Evolutionary conservation across 148 eudicot species (phyloP).

Genomic region (Rhododendron simsii): DNA sequence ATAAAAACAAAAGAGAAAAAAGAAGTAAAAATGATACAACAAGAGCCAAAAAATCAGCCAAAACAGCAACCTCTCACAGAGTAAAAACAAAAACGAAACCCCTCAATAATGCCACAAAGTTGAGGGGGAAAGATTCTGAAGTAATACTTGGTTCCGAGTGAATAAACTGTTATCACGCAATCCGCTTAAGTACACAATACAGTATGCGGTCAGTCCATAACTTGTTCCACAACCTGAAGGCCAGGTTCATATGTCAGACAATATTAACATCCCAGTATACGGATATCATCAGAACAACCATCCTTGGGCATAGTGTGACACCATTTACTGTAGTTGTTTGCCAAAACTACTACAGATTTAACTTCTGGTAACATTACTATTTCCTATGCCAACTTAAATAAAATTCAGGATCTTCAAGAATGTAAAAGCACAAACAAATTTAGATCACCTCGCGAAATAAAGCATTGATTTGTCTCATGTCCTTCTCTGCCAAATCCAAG

Average conservation of each 20-base stretch:
- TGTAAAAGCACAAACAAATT: neutral
- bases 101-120: neutral
- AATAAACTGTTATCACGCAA: neutral
- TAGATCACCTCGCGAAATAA: conserved; percentile 83
- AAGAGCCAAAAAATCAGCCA: neutral
- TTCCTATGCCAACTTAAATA: neutral
- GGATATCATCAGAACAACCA: neutral
- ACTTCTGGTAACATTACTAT: neutral
- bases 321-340: neutral
- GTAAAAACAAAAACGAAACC: neutral
- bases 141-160: neutral
- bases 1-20: neutral
- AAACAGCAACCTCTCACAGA: too few relatives aligned
- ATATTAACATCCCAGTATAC: neutral
- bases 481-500: conserved; percentile 81
- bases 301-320: neutral
- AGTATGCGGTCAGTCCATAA: neutral
- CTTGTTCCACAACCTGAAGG: neutral
- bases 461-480: conserved; percentile 74
- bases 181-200: neutral
- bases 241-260: neutral
- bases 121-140: neutral
- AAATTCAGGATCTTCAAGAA: neutral
- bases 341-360: neutral
- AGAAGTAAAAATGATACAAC: neutral